Conservation (phyloP, 2,329 filamentous ascomycete genomes). For the Colletotrichum camelliae region DNA sequence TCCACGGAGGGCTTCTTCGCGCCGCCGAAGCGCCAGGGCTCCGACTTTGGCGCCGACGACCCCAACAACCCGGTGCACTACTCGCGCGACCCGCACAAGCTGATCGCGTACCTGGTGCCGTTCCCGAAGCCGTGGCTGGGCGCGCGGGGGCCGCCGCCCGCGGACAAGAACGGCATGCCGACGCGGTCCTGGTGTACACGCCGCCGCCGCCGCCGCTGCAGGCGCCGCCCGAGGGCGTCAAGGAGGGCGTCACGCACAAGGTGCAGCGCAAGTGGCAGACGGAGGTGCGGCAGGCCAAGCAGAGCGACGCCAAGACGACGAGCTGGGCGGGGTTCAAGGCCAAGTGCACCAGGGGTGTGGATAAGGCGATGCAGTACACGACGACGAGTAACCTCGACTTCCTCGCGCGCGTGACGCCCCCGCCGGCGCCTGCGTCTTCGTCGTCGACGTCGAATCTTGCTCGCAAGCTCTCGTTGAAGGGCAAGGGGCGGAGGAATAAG, state of each 20-base stretch:
- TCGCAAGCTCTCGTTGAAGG: neutral
- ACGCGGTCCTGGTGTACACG: conserved; percentile 14
- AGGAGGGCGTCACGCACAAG: conserved; percentile 16
- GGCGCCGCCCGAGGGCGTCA: conserved; percentile 14
- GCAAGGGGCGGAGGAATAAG: conserved; percentile 10
- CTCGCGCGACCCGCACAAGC: conserved; percentile 14
- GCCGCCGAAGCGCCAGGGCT: conserved; percentile 3
- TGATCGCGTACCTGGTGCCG: conserved; percentile 17
- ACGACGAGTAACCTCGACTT: conserved; percentile 17
- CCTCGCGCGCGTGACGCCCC: conserved; percentile 8
- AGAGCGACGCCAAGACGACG: conserved; percentile 14
- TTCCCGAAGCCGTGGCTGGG: conserved; percentile 17
- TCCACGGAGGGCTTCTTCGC: conserved; percentile 10
- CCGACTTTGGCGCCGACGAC: conserved; percentile 15
- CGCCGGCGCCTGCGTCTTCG: neutral
- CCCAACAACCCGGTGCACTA: conserved; percentile 17
- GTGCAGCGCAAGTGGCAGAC: conserved; percentile 19
- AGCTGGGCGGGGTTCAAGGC: conserved; percentile 19
- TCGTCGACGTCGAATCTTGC: neutral
- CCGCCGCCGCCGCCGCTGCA: conserved; percentile 15
- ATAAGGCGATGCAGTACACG: conserved; percentile 19
- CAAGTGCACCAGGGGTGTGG: conserved; percentile 10
- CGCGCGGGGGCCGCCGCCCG: neutral
- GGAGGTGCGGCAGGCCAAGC: conserved; percentile 14
- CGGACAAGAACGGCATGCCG: neutral